Conservation (phyloP, 768 basidiomycete species). For the Nevesoporus exiguus region DNA sequence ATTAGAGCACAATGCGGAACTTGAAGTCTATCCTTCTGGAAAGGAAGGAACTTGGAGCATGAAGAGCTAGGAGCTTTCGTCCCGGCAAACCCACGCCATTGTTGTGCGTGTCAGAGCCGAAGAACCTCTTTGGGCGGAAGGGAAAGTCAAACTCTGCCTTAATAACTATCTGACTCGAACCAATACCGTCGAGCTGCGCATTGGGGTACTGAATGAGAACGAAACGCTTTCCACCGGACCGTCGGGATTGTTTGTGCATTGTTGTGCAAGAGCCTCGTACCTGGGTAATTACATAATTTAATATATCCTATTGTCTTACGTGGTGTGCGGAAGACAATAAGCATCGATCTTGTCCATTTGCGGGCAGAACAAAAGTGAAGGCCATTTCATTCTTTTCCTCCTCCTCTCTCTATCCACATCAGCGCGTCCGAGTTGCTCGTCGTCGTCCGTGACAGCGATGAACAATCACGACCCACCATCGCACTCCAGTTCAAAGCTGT, state of each 20-base stretch:
- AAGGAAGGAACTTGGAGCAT: neutral
- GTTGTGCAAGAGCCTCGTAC: slow-evolving; percentile 23
- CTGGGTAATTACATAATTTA: slow-evolving; percentile 10
- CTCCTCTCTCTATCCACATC: slow-evolving; percentile 8
- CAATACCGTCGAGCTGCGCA: too few species aligned
- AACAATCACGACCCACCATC: slow-evolving; percentile 27
- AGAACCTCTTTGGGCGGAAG: too few species aligned
- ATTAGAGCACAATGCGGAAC: too few species aligned
- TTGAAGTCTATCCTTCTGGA: neutral
- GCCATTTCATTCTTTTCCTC: slow-evolving; percentile 9
- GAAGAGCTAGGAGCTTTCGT: too few species aligned
- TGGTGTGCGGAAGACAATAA: slow-evolving; percentile 23
- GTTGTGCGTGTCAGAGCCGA: too few species aligned
- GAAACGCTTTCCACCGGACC: too few species aligned
- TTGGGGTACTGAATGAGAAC: too few species aligned
- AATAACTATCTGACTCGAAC: too few species aligned
- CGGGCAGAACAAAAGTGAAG: slow-evolving; percentile 27
- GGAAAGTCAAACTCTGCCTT: too few species aligned
- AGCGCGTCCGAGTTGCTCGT: slow-evolving; percentile 16
- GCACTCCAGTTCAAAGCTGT: slow-evolving; percentile 10
- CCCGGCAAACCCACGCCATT: neutral
- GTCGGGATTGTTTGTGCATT: neutral
- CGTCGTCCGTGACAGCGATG: slow-evolving; percentile 32
- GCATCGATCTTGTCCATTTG: neutral
- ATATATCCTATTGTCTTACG: slow-evolving; percentile 27